Evolutionary conservation across 1,139 yeast species (phyloP).

Genomic region (Saccharomycopsis hybrid): DNA sequence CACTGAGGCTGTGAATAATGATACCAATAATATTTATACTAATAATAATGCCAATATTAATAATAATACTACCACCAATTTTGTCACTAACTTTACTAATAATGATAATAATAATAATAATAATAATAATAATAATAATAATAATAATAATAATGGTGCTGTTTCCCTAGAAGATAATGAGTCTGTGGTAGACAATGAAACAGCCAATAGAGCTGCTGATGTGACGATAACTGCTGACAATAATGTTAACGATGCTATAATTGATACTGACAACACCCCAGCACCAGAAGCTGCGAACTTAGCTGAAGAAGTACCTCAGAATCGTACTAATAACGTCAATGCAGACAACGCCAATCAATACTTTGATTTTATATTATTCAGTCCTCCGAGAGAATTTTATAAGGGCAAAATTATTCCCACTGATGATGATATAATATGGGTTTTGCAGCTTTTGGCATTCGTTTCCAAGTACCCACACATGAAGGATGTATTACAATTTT

Average conservation of each 20-base stretch:
- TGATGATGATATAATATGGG: conserved; percentile 93
- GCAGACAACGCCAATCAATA: too few relatives aligned
- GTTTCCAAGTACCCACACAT: conserved; percentile 84
- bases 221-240: neutral
- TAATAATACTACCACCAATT: neutral
- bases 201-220: neutral
- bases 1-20: too few relatives aligned
- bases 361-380: conserved; percentile 8
- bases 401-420: conserved; percentile 78
- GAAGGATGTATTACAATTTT: conserved; percentile 65
- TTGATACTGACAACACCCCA: neutral
- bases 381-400: conserved; percentile 56
- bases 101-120: conserved; percentile 19
- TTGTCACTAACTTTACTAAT: neutral
- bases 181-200: conserved; percentile 22
- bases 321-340: too few relatives aligned
- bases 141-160: conserved; percentile 7
- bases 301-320: neutral
- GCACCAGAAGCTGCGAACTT: conserved; percentile 1
- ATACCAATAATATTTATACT: too few relatives aligned
- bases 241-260: neutral
- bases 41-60: conserved; percentile 2
- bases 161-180: conserved; percentile 4
- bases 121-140: conserved; percentile 3
- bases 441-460: conserved; percentile 83